Evolutionary conservation across 1,284 basidiomycete genomes (phyloP), one percentile per base, ranked within the genome.

Genomic region (Malassezia brasiliensis): DNA sequence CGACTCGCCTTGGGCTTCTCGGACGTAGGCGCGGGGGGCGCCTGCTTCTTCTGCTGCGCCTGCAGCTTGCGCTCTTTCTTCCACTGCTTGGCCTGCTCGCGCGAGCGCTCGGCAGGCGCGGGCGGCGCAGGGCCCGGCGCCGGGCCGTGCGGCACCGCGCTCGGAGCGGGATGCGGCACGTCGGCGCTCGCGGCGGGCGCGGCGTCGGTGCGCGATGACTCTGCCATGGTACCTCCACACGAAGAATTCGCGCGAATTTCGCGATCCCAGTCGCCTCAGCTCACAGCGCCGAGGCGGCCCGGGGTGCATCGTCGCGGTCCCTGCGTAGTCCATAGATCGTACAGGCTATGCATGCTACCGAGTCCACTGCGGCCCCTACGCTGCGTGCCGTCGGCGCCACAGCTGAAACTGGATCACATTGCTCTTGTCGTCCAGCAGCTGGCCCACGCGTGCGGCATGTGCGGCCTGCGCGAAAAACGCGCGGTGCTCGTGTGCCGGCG

Each of bases 51-150:
- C 22, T 30, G 57, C 28, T 44, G 45, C 20, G 50, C 50, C 35
- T 42, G 55, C 32, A 46, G 14, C 54, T 57, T 57, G 45, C 55
- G 55, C 42, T 57, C 55, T 34, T 48, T 40, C 37, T 60, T 60
- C 50, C 28, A 60, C 56, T 60, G 63, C 63, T 51, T 65, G 51
- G 40, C 65, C 39, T 35, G 61, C 60, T 58, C 55, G 39, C 55
- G 50, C 36, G 55, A 37, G 47, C 53, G 47, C 31, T 17, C 45
- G n/a, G n/a, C 44, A 6, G 42, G 42, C 14, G 28, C 42, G 31
- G 32, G 6, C 6, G 11, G 14, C 32, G 32, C 32, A 11, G 32
- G 11, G 31, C 31, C 31, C 25, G 25, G 4, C 4, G 3, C 25
- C 25, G 25, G 3, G 25, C 25, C 25, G 4, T 28, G 25, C 25